phyloP scores from a whole-genome alignment of 116 monocot species.

The Cymodocea nodosa region DNA sequence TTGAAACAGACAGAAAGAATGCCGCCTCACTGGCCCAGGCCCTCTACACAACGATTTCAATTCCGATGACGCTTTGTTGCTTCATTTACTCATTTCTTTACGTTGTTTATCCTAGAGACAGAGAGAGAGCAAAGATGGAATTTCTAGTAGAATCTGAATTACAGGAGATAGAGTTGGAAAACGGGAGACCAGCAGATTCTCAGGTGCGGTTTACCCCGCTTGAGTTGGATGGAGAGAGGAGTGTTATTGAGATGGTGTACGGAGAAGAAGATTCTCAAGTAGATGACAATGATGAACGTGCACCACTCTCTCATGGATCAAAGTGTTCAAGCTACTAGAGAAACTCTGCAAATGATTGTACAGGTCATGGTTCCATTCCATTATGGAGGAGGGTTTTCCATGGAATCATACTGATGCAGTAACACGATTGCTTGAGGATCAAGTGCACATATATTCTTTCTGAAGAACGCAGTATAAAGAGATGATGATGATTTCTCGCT shows the following conservation, averaged over 20 bases:
- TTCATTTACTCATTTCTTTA: conserved; percentile 84
- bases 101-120: conserved; percentile 68
- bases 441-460: no score
- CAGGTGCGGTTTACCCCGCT: conserved; percentile 6
- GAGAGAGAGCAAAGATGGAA: conserved; percentile 69
- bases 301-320: conserved; percentile 10
- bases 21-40: conserved; percentile 74
- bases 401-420: no score
- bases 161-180: conserved; percentile 45
- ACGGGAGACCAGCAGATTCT: conserved; percentile 3
- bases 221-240: conserved; percentile 18
- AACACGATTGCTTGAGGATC: no score
- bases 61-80: conserved; percentile 75
- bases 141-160: conserved; percentile 57
- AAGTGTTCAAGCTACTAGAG: background rate
- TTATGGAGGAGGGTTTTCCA: no score
- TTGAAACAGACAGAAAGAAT: conserved; percentile 59
- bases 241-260: conserved; percentile 27
- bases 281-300: conserved; percentile 31
- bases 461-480: no score
- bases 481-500: no score
- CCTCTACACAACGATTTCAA: conserved; percentile 65
- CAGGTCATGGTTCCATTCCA: no score
- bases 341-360: no score
- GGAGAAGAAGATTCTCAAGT: conserved; percentile 26